Base-by-base conservation (phyloP, 2,329 filamentous ascomycete species). In the Botrytis elliptica region DNA sequence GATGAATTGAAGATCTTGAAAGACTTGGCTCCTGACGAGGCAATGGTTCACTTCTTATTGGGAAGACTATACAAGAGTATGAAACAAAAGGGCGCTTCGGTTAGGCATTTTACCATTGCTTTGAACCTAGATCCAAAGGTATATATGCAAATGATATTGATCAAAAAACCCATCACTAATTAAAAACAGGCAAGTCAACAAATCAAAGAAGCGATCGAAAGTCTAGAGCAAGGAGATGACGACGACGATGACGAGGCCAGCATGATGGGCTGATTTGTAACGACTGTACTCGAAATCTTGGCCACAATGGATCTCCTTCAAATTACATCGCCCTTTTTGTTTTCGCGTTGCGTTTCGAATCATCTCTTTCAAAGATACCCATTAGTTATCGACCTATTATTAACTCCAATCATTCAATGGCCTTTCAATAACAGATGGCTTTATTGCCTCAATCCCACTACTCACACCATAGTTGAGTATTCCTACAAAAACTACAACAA, bases 101-200 rank as follows among this genome's bases (percentile, higher is more conserved):
- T 99, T 74, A 91, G 92, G 74, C 94, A 98, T 82, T 97, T 97
- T 81, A 99, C 96, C 10, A 95, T 95, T 82, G 96, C 96, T 29
- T 85, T 98, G 80, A 97, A 97, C 83, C 85, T 99, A 80, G 96
- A 99, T 85, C 96, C 95, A 44, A 98, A 98, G 91, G 95, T 97
- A 86, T 69, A 42, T 38, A 29, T 29, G 52, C n/a, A 57, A 81
- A 86, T 81, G 29, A 14, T 18, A 5, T 63, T 66, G 64, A 75
- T 22, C 44, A 63, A 78, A 25, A 38, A 12, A 20, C 6, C 14
- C 49, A 38, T 65, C 78, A 74, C 77, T 68, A 49, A 52, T 22
- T 69, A 76, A 71, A 64, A 72, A 57, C 77, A 97, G 95, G 94
- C 95, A 79, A 94, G 93, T 77, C 92, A 93, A 76, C 92, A 94